A percentile compares a stretch with the other conserved stretches of the same genome.
Evolutionary conservation across 2,329 filamentous ascomycete species (phyloP).

Genomic region (Neonectria neomacrospora): DNA sequence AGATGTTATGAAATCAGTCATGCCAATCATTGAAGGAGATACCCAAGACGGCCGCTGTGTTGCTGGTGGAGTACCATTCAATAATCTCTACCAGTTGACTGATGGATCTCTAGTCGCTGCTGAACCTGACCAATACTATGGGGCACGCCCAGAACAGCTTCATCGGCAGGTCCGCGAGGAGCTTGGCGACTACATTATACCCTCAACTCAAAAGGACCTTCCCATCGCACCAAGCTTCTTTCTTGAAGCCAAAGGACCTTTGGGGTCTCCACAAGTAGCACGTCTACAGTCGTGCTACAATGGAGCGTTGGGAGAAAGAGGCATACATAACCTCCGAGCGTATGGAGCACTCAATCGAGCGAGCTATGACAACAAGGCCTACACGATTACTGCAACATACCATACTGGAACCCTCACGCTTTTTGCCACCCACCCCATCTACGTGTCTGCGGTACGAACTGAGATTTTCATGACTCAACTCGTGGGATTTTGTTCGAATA

Average conservation of each 20-base stretch:
- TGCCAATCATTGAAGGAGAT: constrained; percentile 49
- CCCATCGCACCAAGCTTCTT: constrained; percentile 55
- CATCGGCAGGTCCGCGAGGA: constrained; percentile 38
- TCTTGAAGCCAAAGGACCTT: constrained; percentile 51
- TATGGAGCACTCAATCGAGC: constrained; percentile 31
- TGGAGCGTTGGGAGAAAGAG: constrained; percentile 50
- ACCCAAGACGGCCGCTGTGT: constrained; percentile 36
- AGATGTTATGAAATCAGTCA: constrained; percentile 44
- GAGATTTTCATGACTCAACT: neutral
- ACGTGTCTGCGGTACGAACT: neutral
- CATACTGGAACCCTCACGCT: neutral
- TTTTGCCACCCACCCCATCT: neutral
- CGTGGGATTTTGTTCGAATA: neutral
- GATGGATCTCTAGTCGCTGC: constrained; percentile 46
- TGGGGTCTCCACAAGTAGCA: constrained; percentile 44
- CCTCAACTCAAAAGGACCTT: constrained; percentile 45
- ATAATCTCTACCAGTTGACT: constrained; percentile 51
- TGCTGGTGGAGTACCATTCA: constrained; percentile 47
- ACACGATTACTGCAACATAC: neutral
- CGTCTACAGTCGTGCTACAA: constrained; percentile 50
- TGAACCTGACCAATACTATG: constrained; percentile 51
- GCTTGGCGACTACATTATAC: constrained; percentile 46
- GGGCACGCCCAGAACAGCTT: constrained; percentile 48
- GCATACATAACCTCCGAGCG: constrained; percentile 49
- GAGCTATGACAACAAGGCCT: constrained; percentile 1